Percentiles rank a stretch among this genome's conserved stretches.
Conservation (phyloP, 2,329 filamentous ascomycete species). For the Aspergillus ochraceus region DNA sequence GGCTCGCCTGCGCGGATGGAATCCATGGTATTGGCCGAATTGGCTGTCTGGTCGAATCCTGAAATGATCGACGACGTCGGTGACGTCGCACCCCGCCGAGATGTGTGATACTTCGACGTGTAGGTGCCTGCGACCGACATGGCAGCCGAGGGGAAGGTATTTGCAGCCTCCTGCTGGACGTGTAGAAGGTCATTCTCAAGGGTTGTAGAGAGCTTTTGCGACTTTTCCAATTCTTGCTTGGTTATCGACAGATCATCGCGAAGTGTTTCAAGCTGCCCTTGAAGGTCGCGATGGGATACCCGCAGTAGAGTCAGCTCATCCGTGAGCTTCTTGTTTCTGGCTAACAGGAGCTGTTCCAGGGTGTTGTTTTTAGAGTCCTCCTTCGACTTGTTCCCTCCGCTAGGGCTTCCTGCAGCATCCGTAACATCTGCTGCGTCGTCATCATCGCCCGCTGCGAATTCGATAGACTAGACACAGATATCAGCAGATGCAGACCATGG, state of each 20-base stretch:
- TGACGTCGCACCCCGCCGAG: slow-evolving; percentile 70
- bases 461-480: slow-evolving; percentile 66
- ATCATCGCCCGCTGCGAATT: slow-evolving; percentile 89
- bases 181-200: slow-evolving; percentile 88
- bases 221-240: slow-evolving; percentile 82
- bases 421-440: slow-evolving; percentile 52
- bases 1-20: slow-evolving; percentile 65
- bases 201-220: slow-evolving; percentile 80
- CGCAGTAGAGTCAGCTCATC: slow-evolving; percentile 91
- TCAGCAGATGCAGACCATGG: background rate
- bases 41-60: slow-evolving; percentile 75
- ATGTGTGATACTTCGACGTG: slow-evolving; percentile 71
- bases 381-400: slow-evolving; percentile 59
- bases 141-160: slow-evolving; percentile 77
- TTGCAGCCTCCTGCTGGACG: slow-evolving; percentile 80
- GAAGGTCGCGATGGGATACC: slow-evolving; percentile 90
- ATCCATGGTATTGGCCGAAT: slow-evolving; percentile 54
- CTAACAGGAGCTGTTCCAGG: slow-evolving; percentile 84
- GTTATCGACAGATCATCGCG: slow-evolving; percentile 81
- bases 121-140: slow-evolving; percentile 94
- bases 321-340: slow-evolving; percentile 92
- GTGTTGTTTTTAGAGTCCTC: slow-evolving; percentile 61
- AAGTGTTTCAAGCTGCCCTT: slow-evolving; percentile 73
- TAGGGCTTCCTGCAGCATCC: slow-evolving; percentile 38
- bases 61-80: slow-evolving; percentile 98